Base-by-base conservation (phyloP, 495 filamentous ascomycete species). In the Talaromyces liani region DNA sequence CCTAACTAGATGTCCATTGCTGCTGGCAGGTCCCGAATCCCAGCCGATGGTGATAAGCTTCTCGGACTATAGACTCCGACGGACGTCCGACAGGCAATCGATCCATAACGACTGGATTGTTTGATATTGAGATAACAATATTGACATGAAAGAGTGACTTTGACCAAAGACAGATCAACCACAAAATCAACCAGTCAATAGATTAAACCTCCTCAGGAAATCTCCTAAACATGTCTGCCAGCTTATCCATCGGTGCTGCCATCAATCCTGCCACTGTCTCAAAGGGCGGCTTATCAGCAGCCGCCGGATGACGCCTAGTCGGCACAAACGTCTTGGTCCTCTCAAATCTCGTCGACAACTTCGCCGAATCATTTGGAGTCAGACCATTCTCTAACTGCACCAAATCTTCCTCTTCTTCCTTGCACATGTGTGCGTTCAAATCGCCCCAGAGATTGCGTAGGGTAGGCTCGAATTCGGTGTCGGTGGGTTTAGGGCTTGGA, bases 291-390 rank as follows among this genome's bases (percentile, higher is more conserved):
- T 64, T 67, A 14, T 65, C 58, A 10, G 67, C 65, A 0, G 73
- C 73, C 9, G 8, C 69, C 8, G 62, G 6, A 92, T 87, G 84
- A 54, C 79, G 78, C 16, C 81, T 75, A 0, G 82, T 83, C 1
- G 84, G 84, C 1, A 84, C 80, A 72, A 88, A 84, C 41, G 75
- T 71, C 75, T 88, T 88, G 39, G 82, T 87, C 33, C 77, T 68
- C 31, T 74, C 76, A 64, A 88, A 85, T 54, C 71, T 78, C 27
- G 71, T 75, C 2, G 82, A 79, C 58, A 88, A 63, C 14, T 61
- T 57, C 54, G 73, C 72, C 22, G 78, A 81, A n/a, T 72, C 71
- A 2, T 69, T 73, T 2, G 65, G 63, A 2, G 65, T 68, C 6
- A 88, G 64, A 0, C 65, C 67, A 20, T 76, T 67, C 68, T 89